Evolutionary conservation across 345 rosid genomes (phyloP), one percentile per base, ranked within the genome.

Genomic region (Hirschfeldia incana): DNA sequence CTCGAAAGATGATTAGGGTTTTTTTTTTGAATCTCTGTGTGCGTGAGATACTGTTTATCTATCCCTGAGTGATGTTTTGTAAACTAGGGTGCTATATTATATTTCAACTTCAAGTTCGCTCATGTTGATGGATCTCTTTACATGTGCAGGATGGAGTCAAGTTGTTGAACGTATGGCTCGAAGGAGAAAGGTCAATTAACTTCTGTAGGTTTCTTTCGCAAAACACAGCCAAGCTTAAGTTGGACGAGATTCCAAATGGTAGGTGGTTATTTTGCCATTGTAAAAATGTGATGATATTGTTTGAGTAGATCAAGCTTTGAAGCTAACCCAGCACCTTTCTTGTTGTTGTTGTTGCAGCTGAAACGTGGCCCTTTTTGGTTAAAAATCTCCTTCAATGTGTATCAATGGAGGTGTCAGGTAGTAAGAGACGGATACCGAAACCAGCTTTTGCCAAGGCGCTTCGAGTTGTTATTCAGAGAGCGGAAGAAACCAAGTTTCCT

Each of bases 351-450:
- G 77, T 32, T 84, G 86, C 94, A 92, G 97, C 91, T 74, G 98
- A 92, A 76, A 88, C 97, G 8, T 94, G 98, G 97, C 97, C 97
- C 0, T 94, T 87, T 85, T 79, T 94, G 29, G 70, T 89, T 37
- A 83, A 85, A 67, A 79, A 89, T 84, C 94, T 94, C 36, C 75
- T 84, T 34, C 89, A 83, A 42, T 89, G 98, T 71, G 93, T 92
- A 42, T 86, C 94, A 1, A 37, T 75, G 76, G 98, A 94, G 86
- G 85, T 91, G 68, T 86, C 94, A 61, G 72, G 86, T n/a, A 85
- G 89, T 87, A 94, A 92, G 81, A 83, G 90, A 27, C 86, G 94
- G 44, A 26, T 78, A 58, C 94, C 98, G 16, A 92, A 91, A 85
- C 78, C 81, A 58, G 73, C 70, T 51, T 86, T 86, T 74, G 97